These are phyloP conservation scores for Hygrophila difformis DNA, from an alignment of 257 asterid species.

Conservation along the genomic window DNA sequence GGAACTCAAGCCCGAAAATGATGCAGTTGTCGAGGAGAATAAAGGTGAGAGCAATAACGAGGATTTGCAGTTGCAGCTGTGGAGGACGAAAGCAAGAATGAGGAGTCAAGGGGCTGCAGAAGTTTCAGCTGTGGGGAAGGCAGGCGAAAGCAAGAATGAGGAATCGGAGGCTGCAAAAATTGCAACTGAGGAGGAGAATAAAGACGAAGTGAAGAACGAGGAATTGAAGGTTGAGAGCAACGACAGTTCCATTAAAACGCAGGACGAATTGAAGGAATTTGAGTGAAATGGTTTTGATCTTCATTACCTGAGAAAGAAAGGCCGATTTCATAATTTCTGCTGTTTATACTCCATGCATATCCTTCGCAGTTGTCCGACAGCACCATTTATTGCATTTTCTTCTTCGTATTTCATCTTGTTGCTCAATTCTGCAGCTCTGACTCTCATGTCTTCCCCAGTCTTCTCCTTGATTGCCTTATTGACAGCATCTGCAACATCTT, in stretches of 20 bases:
- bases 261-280: too few relatives aligned
- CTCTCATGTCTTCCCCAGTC: slow-evolving; percentile 19
- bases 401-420: slow-evolving; percentile 25
- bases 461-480: slow-evolving; percentile 16
- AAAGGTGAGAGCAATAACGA: slow-evolving; percentile 10
- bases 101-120: too few relatives aligned
- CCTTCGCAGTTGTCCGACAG: slow-evolving; percentile 14
- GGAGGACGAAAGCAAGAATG: too few relatives aligned
- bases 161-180: slow-evolving; percentile 12
- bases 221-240: too few relatives aligned
- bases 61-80: slow-evolving; percentile 11
- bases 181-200: neutral
- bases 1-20: neutral
- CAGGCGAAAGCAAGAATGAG: slow-evolving; percentile 11
- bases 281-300: too few relatives aligned
- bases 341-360: slow-evolving; percentile 21
- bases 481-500: slow-evolving; percentile 20
- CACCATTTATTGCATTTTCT: slow-evolving; percentile 16
- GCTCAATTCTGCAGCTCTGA: slow-evolving; percentile 19
- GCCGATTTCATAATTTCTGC: neutral
- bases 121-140: too few relatives aligned
- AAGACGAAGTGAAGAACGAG: too few relatives aligned
- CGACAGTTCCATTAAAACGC: too few relatives aligned
- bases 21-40: slow-evolving; percentile 18
- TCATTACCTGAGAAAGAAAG: too few relatives aligned